These are phyloP conservation scores for Symbiodinium pilosum DNA, from an alignment of 73 alveolate genomes.

Conservation along the genomic window DNA sequence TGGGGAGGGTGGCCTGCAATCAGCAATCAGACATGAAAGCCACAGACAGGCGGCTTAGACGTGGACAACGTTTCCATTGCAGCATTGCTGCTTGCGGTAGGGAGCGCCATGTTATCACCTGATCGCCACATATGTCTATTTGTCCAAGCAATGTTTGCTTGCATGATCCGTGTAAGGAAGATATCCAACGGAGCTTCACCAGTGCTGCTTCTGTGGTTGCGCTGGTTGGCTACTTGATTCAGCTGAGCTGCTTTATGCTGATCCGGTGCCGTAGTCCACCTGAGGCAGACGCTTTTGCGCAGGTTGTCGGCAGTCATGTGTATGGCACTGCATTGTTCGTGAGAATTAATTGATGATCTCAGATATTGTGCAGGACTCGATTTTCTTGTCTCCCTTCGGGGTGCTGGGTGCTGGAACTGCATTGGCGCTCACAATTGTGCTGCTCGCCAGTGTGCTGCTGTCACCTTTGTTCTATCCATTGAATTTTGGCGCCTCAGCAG, in stretches of 20 bases:
- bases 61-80: no score
- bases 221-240: not conserved
- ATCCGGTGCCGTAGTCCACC: not conserved
- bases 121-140: no score
- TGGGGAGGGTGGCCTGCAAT: no score
- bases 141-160: no score
- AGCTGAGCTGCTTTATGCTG: not conserved
- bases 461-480: not conserved
- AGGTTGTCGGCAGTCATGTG: not conserved
- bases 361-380: not conserved
- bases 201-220: not conserved
- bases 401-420: slow-evolving; percentile 9
- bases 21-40: no score
- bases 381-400: not conserved
- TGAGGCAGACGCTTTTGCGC: no score
- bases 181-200: not conserved
- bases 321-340: not conserved
- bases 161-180: not conserved
- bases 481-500: not conserved
- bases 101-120: no score
- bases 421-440: not conserved
- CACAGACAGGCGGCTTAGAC: no score
- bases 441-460: not conserved
- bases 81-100: no score
- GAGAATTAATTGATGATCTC: not conserved